Evolutionary conservation across 345 rosid genomes (phyloP), one percentile per base, ranked within the genome.

Genomic region (Syzygium grande): DNA sequence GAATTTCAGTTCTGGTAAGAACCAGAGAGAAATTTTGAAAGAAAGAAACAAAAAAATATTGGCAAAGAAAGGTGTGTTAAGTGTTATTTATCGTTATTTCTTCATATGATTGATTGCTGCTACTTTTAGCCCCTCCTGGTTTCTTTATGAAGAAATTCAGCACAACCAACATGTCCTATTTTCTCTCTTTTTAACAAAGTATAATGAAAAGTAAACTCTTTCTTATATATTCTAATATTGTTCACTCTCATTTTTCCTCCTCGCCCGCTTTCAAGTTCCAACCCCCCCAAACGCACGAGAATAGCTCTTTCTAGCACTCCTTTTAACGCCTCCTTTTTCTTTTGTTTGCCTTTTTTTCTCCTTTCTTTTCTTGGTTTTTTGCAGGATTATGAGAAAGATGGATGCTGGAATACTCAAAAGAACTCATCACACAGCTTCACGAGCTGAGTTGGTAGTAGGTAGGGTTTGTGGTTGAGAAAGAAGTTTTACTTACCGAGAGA

Each of bases 401-500:
- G 78, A 46, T 86, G 55, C 52, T 87, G 83, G 83, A 38, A 38
- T 73, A 73, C 83, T 38, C 49, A 10, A 38, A 9, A 88, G 88
- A 59, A 51, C 87, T 89, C 58, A 89, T 92, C 84, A 87, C 89
- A 86, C 89, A 85, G 85, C 91, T 85, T 87, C 87, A 73, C 68
- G 85, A 78, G 88, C 84, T 85, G 91, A 80, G 89, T 86, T 86
- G 91, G 90, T 88, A 86, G 92, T 93, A 85, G 94, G 95, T 90
- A 84, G 90, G 87, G 92, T 29, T 89, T 92, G 92, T 90, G 92
- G 93, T 91, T 91, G 94, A 92, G 94, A 92, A 92, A 89, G 91
- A 91, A 90, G 91, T 88, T 91, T 91, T 90, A 85, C 94, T 90
- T 91, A 73, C 83, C 89, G 86, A 88, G 88, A 84, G 86, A 41